Percentiles rank a stretch among this genome's conserved stretches.
Conservation (phyloP, 371 early-diverging fungal genomes). For the Amoeboaphelidium protococcarum region DNA sequence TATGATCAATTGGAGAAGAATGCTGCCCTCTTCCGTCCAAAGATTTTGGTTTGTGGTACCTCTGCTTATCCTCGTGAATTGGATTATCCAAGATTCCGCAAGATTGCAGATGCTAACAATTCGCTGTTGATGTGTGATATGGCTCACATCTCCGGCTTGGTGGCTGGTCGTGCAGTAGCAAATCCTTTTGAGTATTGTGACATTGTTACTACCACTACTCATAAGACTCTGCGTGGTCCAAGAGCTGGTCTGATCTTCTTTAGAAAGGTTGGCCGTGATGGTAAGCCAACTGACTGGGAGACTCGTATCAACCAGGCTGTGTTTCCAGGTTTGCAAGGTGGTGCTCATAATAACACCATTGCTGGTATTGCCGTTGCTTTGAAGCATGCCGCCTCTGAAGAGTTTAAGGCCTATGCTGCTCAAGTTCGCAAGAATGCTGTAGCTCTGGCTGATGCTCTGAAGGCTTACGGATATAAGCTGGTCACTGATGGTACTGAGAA, state of each 20-base stretch:
- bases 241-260: conserved; percentile 95
- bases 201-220: conserved; percentile 97
- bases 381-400: conserved; percentile 51
- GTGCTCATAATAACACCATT: conserved; percentile 99
- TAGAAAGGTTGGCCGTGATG: conserved; percentile 48
- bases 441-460: conserved; percentile 52
- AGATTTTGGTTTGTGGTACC: conserved; percentile 91
- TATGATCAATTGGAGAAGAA: conserved; percentile 66
- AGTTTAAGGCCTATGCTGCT: conserved; percentile 68
- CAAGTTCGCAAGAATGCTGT: conserved; percentile 72
- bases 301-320: conserved; percentile 83
- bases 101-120: conserved; percentile 54
- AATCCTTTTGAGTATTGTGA: conserved; percentile 88
- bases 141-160: conserved; percentile 86
- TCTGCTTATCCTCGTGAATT: conserved; percentile 87
- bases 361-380: conserved; percentile 88
- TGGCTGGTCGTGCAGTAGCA: conserved; percentile 64
- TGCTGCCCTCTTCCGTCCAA: conserved; percentile 76
- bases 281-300: conserved; percentile 31
- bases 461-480: conserved; percentile 42
- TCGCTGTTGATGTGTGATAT: conserved; percentile 95
- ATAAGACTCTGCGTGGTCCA: conserved; percentile 97
- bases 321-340: conserved; percentile 93
- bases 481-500: conserved; percentile 86
- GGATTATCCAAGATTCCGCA: conserved; percentile 76